Base-by-base conservation (phyloP, 768 basidiomycete species). In the Sistotremastrum niveocremeum region DNA sequence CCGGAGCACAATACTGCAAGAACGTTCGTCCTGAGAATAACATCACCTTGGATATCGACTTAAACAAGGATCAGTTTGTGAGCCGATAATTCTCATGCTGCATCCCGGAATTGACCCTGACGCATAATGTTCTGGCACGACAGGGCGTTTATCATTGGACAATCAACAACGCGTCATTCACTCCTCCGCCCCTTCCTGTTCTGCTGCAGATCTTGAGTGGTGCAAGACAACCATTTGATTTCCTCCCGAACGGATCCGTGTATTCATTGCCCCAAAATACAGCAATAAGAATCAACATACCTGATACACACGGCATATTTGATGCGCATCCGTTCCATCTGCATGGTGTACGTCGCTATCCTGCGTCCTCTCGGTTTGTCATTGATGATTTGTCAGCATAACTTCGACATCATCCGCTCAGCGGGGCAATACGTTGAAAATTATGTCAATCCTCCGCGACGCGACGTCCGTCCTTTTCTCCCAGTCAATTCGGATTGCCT, bases 171-270 rank as follows among this genome's bases (percentile, higher is more conserved):
- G 31, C 30, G 33, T 31, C 41, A 2, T 41, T 45, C 29, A 44
- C 41, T 32, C 52, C 56, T 9, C 56, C 55, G 4, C 52, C 31
- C 5, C 34, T 52, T 5, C 53, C 52, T 8, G 33, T 56, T 4
- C 44, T 56, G 1, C 41, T 57, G 3, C 53, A 57, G 43, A 47
- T 55, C 32, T 35, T 55, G 36, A 76, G 71, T 42, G 78, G 78
- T 0, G 69, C 70, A 4, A 60, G 59, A 34, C 60, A 63, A 11
- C 65, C 77, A 0, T 54, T 63, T 12, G 64, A 72, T 1, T 61
- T 81, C 11, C 58, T 79, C 31, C 79, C 76, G 0, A 12, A 46
- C 0, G 76, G 73, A 3, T 64, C 63, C 11, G 61, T 79, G 5
- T 73, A 71, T 51, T 51, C 60, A 6, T 59, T 80, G n/a, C 70